phyloP scores from a whole-genome alignment of 495 filamentous ascomycete genomes.

The Elasticomyces elasticus region DNA sequence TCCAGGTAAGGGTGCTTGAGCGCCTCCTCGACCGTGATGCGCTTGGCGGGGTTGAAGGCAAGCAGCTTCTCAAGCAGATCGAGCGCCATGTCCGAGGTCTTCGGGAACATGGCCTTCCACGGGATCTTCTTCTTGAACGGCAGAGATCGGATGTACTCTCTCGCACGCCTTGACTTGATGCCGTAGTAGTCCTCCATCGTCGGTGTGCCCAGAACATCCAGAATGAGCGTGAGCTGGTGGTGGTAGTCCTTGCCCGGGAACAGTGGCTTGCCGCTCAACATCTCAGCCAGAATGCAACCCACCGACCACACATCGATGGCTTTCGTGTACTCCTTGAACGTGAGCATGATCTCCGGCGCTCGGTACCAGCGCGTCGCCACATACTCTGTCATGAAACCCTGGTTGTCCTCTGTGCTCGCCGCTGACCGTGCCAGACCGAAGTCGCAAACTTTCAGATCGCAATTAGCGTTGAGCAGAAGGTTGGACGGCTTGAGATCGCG shows the following conservation, averaged over 20 bases:
- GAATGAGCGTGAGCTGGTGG: conserved; percentile 93
- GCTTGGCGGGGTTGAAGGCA: conserved; percentile 97
- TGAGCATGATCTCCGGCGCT: conserved; percentile 98
- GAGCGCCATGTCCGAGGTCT: conserved; percentile 85
- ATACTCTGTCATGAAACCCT: conserved; percentile 99
- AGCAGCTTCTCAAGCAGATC: conserved; percentile 92
- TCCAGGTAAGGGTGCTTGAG: conserved; percentile 96
- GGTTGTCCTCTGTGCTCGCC: conserved; percentile 94
- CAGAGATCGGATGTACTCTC: conserved; percentile 97
- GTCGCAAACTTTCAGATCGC: conserved; percentile 98
- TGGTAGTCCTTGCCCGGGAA: conserved; percentile 99
- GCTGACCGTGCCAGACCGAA: conserved; percentile 94
- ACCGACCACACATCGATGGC: conserved; percentile 99
- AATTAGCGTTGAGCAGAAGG: conserved; percentile 94
- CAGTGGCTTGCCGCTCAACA: conserved; percentile 96
- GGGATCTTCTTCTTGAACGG: conserved; percentile 99
- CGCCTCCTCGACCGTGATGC: conserved; percentile 95
- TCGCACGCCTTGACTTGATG: conserved; percentile 94
- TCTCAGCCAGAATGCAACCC: conserved; percentile 98
- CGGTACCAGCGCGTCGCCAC: conserved; percentile 98
- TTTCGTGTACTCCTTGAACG: conserved; percentile 99
- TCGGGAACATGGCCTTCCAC: conserved; percentile 93
- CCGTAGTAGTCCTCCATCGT: conserved; percentile 99
- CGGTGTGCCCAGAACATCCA: conserved; percentile 95
- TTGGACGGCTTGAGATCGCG: conserved; percentile 96